phyloP scores from a whole-genome alignment of 108 stramenopile species.

The Fistulifera pelliculosa region DNA sequence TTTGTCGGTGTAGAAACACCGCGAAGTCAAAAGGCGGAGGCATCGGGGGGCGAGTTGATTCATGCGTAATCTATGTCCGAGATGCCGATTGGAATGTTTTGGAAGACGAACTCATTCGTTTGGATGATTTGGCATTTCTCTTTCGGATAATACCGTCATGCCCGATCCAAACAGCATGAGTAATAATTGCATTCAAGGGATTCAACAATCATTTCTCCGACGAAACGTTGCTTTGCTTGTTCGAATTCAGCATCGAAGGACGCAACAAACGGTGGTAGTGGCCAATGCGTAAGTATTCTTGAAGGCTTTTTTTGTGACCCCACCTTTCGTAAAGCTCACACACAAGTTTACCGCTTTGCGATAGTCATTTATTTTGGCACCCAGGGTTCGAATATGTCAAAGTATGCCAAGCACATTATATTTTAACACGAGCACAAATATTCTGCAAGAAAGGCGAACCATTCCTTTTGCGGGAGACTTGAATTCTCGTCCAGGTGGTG shows the following conservation, averaged over 20 bases:
- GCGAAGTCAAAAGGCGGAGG: constrained; percentile 17
- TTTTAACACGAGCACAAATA: constrained; percentile 24
- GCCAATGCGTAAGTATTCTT: constrained; percentile 27
- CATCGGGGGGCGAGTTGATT: constrained; percentile 52
- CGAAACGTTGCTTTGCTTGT: constrained; percentile 66
- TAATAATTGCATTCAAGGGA: constrained; percentile 35
- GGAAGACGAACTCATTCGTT: constrained; percentile 33
- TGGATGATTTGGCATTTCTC: constrained; percentile 74
- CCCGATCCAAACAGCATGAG: constrained; percentile 2
- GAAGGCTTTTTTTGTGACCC: no score
- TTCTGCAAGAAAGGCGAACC: constrained; percentile 23
- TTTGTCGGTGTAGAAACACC: constrained; percentile 48
- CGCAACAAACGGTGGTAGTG: constrained; percentile 32
- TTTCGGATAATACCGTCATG: not conserved
- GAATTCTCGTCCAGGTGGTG: constrained; percentile 62
- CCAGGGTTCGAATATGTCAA: constrained; percentile 80
- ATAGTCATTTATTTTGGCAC: constrained; percentile 75
- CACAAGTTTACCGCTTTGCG: no score
- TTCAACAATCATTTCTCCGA: constrained; percentile 52
- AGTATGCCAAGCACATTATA: constrained; percentile 55
- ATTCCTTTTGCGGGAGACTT: constrained; percentile 70
- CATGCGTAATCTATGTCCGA: constrained; percentile 52
- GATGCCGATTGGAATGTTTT: constrained; percentile 32
- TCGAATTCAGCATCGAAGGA: constrained; percentile 24
- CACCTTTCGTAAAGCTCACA: no score